Base-by-base conservation (phyloP, 305 asterid species). In the Salvia sclarea region DNA sequence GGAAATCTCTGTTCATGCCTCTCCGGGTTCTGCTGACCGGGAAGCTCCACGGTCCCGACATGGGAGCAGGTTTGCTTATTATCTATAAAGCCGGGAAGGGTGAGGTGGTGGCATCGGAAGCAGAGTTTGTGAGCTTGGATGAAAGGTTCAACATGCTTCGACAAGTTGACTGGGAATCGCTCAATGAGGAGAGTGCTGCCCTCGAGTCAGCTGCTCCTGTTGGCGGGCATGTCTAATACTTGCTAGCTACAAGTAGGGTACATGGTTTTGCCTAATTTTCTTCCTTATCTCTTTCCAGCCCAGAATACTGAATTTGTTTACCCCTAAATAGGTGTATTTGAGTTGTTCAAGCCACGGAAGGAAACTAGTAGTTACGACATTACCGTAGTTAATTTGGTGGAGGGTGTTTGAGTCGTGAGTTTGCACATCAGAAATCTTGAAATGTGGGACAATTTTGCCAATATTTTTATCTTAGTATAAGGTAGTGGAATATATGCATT, bases 1-100 rank as follows among this genome's bases (percentile, higher is more conserved):
- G 98, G 50, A 94, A 87, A 81, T 81, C 95, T 62, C 94, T 94
- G 18, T 91, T 94, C 91, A 82, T 87, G 96, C 98, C 98, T 57
- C 95, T 94, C 44, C 88, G 97, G 40, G 81, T 94, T 67, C 72
- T 88, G 80, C 85, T 94, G 43, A 91, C 97, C 1, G 98, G 98
- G 65, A 87, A 83, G 80, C 91, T 94, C 60, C 96, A 94, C 54
- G 96, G 98, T 28, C 98, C 97, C 49, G 98, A 94, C 13, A 91
- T 91, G 88, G 98, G 91, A 52, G 75, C 87, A 33, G 78, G 83
- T 45, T 17, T 92, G 66, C 80, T 86, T 68, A 76, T 94, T 64
- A 78, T 94, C 35, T 77, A 88, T 69, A 81, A 84, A 81, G 98
- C 97, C 49, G 91, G 88, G 72, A 80, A 38, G 21, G 70, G 79